These are phyloP conservation scores for Curvularia sp. DNA, from an alignment of 2,329 filamentous ascomycete species.

Conservation along the genomic window DNA sequence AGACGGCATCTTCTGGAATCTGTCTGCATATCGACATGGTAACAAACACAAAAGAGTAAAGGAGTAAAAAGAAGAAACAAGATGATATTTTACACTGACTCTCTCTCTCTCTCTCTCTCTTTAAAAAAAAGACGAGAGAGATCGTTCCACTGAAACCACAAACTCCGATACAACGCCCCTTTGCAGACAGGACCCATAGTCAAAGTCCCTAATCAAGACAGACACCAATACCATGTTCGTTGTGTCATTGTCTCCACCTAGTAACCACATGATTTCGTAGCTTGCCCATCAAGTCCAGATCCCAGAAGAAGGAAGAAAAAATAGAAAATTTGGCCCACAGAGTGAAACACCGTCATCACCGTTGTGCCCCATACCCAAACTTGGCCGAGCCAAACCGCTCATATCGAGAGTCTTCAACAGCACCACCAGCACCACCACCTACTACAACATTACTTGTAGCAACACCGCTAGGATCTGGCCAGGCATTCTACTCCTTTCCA, in stretches of 20 bases:
- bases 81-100: not conserved
- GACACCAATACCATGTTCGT: not conserved
- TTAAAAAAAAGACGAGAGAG: not conserved
- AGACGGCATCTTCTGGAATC: too few relatives aligned
- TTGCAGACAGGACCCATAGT: not conserved
- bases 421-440: not conserved
- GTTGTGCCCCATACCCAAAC: not conserved
- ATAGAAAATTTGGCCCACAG: not conserved
- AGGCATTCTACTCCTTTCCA: constrained; percentile 30
- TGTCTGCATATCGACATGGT: too few relatives aligned
- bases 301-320: not conserved
- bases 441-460: not conserved
- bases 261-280: not conserved
- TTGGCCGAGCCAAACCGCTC: not conserved
- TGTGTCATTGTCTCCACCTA: not conserved
- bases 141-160: not conserved
- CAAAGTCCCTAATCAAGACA: not conserved
- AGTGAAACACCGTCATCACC: not conserved
- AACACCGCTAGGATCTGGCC: not conserved
- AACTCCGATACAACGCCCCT: not conserved
- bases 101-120: too few relatives aligned
- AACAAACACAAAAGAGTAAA: too few relatives aligned
- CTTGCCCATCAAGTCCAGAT: not conserved
- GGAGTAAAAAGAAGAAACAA: not conserved
- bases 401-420: not conserved